A percentile compares a stretch with the other conserved stretches of the same genome.
Conservation (phyloP, 2,329 filamentous ascomycete species). For the Chrysoporthe puriensis region DNA sequence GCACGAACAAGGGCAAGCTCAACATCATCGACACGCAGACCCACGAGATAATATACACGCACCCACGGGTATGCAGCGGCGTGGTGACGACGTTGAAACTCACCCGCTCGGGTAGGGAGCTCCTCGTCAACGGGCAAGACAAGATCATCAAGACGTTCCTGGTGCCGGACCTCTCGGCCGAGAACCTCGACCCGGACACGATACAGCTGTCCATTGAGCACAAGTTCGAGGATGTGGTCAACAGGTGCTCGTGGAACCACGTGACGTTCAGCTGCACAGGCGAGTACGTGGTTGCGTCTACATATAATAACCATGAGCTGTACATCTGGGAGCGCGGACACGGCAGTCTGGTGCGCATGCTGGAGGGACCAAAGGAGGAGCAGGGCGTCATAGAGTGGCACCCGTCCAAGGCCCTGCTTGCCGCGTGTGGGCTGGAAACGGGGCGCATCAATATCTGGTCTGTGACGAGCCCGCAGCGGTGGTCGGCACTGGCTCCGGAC, state of each 20-base stretch:
- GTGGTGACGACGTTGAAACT: conserved; percentile 88
- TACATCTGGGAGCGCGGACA: conserved; percentile 97
- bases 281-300: conserved; percentile 95
- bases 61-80: conserved; percentile 79
- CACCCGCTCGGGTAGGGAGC: conserved; percentile 79
- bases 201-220: conserved; percentile 92
- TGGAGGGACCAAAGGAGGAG: conserved; percentile 96
- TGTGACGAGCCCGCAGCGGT: conserved; percentile 91
- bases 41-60: conserved; percentile 80
- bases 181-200: conserved; percentile 78
- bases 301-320: conserved; percentile 97
- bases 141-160: conserved; percentile 92
- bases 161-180: conserved; percentile 74
- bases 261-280: conserved; percentile 92
- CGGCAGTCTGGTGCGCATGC: conserved; percentile 92
- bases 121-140: conserved; percentile 92
- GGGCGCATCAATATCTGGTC: conserved; percentile 96
- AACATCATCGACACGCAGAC: conserved; percentile 90
- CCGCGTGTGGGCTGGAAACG: conserved; percentile 89
- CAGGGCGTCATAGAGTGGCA: conserved; percentile 98
- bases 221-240: conserved; percentile 98
- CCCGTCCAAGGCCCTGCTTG: conserved; percentile 81
- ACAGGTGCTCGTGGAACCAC: conserved; percentile 93
- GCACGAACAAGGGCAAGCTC: conserved; percentile 93
- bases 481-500: conserved; percentile 95